A percentile compares a stretch with the other conserved stretches of the same genome.
Conservation (phyloP, 2,329 filamentous ascomycete species). For the Hymenoscyphus fraxineus region DNA sequence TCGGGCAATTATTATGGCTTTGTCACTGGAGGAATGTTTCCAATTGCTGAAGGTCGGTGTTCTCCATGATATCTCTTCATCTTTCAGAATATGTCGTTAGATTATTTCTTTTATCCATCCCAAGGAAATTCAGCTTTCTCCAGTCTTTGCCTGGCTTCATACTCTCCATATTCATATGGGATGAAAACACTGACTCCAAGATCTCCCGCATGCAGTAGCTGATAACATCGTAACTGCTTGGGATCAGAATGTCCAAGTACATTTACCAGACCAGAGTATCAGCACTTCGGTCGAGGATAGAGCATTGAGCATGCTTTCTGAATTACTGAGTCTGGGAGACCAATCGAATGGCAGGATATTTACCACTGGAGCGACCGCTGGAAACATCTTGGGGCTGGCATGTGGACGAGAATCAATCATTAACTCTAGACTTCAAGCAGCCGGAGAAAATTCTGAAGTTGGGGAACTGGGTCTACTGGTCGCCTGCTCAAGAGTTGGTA, state of each 20-base stretch:
- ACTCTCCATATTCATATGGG: too few species aligned
- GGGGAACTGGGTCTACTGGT: slow-evolving; percentile 66
- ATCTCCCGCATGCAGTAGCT: slow-evolving; percentile 46
- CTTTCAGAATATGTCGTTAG: too few species aligned
- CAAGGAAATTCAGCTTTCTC: too few species aligned
- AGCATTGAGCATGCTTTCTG: slow-evolving; percentile 65
- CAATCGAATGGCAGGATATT: slow-evolving; percentile 73
- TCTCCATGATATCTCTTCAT: too few species aligned
- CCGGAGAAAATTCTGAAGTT: slow-evolving; percentile 43
- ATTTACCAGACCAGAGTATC: slow-evolving; percentile 71
- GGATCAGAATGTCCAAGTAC: slow-evolving; percentile 82
- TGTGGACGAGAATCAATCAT: slow-evolving; percentile 69
- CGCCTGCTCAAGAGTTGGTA: slow-evolving; percentile 60
- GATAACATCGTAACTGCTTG: slow-evolving; percentile 72
- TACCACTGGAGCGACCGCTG: slow-evolving; percentile 67
- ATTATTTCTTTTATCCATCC: too few species aligned
- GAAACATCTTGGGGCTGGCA: slow-evolving; percentile 62
- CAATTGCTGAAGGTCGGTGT: slow-evolving; percentile 56
- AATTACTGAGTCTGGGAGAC: slow-evolving; percentile 59
- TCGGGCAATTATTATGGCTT: slow-evolving; percentile 71
- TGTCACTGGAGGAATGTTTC: slow-evolving; percentile 77
- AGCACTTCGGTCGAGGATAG: slow-evolving; percentile 72
- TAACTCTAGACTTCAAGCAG: slow-evolving; percentile 34
- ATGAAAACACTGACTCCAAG: too few species aligned
- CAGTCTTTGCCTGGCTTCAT: too few species aligned